Evolutionary conservation across 179 eudicot species (phyloP).

Genomic region (Silene vulgaris): DNA sequence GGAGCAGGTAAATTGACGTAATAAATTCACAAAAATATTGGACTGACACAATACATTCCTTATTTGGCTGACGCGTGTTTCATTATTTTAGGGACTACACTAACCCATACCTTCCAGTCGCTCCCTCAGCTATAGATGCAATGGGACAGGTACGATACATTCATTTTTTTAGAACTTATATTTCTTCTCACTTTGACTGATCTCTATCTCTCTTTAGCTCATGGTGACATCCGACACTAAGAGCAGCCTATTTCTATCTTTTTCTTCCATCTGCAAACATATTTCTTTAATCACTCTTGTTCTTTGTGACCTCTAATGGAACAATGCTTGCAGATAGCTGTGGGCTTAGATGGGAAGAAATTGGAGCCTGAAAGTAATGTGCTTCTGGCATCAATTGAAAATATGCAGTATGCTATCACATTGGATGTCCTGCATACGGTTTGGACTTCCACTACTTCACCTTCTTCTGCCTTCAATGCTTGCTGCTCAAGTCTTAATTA

Average conservation of each 20-base stretch:
- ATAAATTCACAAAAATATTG: neutral
- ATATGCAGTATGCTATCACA: slow-evolving; percentile 93
- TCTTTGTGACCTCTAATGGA: neutral
- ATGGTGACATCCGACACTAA: neutral
- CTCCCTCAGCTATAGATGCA: slow-evolving; percentile 88
- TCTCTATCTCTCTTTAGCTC: neutral
- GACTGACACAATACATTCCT: neutral
- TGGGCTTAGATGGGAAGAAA: slow-evolving; percentile 79
- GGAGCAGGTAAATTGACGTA: slow-evolving; percentile 63
- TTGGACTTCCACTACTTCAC: slow-evolving; percentile 12
- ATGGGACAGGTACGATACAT: slow-evolving; percentile 60
- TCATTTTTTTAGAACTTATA: neutral
- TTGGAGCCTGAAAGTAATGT: slow-evolving; percentile 92
- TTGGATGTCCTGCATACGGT: slow-evolving; percentile 87
- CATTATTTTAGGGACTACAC: slow-evolving; percentile 76
- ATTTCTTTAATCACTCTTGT: neutral
- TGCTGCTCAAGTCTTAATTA: slow-evolving; percentile 4
- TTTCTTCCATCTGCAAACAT: neutral
- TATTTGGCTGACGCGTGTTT: slow-evolving; percentile 12
- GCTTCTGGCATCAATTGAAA: slow-evolving; percentile 89
- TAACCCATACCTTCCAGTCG: slow-evolving; percentile 86
- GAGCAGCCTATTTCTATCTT: neutral
- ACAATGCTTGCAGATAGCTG: slow-evolving; percentile 44
- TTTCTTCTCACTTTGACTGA: neutral
- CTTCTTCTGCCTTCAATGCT: neutral